Conservation (phyloP, 345 rosid species). For the Iberis pinnata region DNA sequence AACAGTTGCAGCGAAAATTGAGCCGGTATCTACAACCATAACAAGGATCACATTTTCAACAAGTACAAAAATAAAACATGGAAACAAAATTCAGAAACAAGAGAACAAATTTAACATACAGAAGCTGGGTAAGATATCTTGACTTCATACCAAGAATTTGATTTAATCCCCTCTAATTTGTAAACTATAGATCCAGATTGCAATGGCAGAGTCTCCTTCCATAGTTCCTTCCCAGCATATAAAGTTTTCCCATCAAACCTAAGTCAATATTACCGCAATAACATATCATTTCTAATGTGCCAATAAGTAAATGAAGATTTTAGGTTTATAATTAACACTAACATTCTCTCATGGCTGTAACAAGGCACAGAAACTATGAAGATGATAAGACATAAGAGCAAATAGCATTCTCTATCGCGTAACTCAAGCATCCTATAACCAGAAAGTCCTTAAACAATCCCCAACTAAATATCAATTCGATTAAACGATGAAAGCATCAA, state of each 20-base stretch:
- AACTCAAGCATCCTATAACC: slow-evolving; percentile 20
- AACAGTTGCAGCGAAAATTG: slow-evolving; percentile 52
- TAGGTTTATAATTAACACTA: slow-evolving; percentile 19
- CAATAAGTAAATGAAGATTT: not conserved
- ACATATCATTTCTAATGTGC: not conserved
- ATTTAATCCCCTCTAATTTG: slow-evolving; percentile 53
- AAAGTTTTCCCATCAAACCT: slow-evolving; percentile 40
- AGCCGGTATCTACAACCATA: slow-evolving; percentile 55
- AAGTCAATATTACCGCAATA: not conserved
- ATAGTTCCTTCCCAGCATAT: slow-evolving; percentile 58
- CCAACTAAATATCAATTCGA: not conserved
- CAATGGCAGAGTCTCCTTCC: slow-evolving; percentile 57
- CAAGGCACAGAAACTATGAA: slow-evolving; percentile 18
- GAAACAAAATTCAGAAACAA: not conserved
- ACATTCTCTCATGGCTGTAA: slow-evolving; percentile 33
- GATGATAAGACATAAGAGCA: slow-evolving; percentile 25
- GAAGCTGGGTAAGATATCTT: slow-evolving; percentile 98
- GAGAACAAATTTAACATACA: slow-evolving; percentile 46
- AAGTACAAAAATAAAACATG: slow-evolving; percentile 5
- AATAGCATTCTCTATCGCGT: not conserved
- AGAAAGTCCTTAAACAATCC: not conserved
- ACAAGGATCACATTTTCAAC: slow-evolving; percentile 10
- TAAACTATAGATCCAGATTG: slow-evolving; percentile 54
- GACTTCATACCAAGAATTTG: slow-evolving; percentile 82
- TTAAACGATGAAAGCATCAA: too few relatives aligned